Percentiles rank a stretch among this genome's conserved stretches.
These are phyloP conservation scores for Cocos nucifera DNA, from an alignment of 176 grass and related monocot species.

Conservation along the genomic window DNA sequence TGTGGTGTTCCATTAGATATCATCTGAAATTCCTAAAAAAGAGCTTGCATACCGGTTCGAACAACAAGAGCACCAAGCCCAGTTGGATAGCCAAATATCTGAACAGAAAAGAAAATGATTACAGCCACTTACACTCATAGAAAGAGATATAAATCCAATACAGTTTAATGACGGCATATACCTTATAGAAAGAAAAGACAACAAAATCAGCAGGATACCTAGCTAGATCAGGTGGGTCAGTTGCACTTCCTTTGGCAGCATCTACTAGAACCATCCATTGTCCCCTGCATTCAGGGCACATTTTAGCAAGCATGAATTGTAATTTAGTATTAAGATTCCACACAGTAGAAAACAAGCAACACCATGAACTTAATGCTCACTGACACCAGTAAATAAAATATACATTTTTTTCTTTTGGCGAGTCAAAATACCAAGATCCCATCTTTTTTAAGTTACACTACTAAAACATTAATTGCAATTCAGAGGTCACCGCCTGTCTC, in stretches of 20 bases:
- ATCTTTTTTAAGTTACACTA: no score
- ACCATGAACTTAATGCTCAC: no score
- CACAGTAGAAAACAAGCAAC: no score
- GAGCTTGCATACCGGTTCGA: constrained; percentile 52
- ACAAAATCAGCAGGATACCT: constrained; percentile 83
- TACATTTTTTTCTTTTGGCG: no score
- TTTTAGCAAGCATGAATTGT: constrained; percentile 6
- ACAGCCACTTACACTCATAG: constrained; percentile 17
- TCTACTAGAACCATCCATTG: constrained; percentile 90
- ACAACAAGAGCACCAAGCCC: constrained; percentile 87
- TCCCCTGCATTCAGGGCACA: constrained; percentile 28
- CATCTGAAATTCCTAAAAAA: no score
- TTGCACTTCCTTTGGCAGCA: constrained; percentile 96
- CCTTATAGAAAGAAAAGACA: constrained; percentile 97
- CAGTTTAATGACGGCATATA: constrained; percentile 25
- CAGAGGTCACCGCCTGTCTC: no score
- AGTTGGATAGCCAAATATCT: constrained; percentile 99
- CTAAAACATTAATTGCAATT: no score
- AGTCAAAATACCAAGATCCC: no score
- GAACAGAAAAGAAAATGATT: constrained; percentile 28
- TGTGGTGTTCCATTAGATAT: no score
- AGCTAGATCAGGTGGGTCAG: constrained; percentile 67
- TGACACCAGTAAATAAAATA: no score
- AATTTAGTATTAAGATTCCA: no score
- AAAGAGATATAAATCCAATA: constrained; percentile 7